These are phyloP conservation scores for Tolypocladium cylindrosporum DNA, from an alignment of 2,329 filamentous ascomycete genomes.

Conservation along the genomic window DNA sequence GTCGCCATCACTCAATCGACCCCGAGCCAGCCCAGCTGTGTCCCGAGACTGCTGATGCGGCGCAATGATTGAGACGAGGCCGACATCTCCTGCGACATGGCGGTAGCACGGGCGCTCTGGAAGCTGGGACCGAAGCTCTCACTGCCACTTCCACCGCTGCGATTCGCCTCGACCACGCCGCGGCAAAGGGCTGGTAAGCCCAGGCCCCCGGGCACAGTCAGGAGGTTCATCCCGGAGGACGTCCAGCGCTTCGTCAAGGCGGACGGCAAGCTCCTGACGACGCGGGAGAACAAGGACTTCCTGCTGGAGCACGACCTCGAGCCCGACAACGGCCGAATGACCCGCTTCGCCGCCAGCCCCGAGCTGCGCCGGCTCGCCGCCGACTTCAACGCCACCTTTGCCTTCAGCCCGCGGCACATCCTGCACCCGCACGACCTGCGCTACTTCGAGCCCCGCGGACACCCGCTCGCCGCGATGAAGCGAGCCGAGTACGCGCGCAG, in stretches of 20 bases:
- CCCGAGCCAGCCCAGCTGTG: neutral
- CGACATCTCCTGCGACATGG: slow-evolving; percentile 11
- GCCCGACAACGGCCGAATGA: slow-evolving; percentile 12
- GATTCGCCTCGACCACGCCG: slow-evolving; percentile 6
- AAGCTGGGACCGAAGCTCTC: neutral
- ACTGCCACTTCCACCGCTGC: neutral
- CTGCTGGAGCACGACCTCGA: slow-evolving; percentile 13
- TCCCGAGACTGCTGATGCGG: neutral
- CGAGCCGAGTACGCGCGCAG: slow-evolving; percentile 17
- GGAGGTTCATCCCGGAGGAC: slow-evolving; percentile 10
- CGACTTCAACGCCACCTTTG: slow-evolving; percentile 13
- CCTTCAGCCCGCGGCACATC: slow-evolving; percentile 17
- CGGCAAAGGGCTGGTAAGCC: neutral
- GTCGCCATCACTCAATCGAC: neutral
- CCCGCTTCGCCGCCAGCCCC: slow-evolving; percentile 1
- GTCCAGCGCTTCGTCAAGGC: slow-evolving; percentile 10
- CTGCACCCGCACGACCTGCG: slow-evolving; percentile 21
- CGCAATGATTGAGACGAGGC: slow-evolving; percentile 6
- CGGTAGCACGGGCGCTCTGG: slow-evolving; percentile 10
- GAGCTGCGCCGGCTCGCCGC: slow-evolving; percentile 6
- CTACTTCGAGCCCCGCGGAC: slow-evolving; percentile 21
- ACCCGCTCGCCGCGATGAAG: slow-evolving; percentile 18
- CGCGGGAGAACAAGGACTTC: slow-evolving; percentile 16
- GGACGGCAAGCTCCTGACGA: slow-evolving; percentile 17
- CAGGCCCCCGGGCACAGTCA: neutral